Percentiles rank a stretch among this genome's conserved stretches.
Conservation (phyloP, 2,329 filamentous ascomycete genomes). For the Fusarium xylarioides region DNA sequence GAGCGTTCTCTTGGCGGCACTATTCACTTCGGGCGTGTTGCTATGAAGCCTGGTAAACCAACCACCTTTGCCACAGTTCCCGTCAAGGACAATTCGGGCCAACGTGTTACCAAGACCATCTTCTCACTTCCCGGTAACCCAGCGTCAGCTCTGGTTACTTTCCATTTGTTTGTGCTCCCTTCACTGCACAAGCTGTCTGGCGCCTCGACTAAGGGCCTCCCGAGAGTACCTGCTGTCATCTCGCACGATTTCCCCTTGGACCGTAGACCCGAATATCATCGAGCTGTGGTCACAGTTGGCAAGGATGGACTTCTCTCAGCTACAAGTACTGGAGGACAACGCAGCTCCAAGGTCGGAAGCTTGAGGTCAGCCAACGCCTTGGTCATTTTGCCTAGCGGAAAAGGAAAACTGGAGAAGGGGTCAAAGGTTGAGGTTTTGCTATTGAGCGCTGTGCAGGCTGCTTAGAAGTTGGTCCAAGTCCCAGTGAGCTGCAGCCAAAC, state of each 20-base stretch:
- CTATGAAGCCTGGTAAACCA: slow-evolving; percentile 98
- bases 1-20: slow-evolving; percentile 89
- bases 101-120: slow-evolving; percentile 72
- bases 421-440: slow-evolving; percentile 79
- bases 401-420: slow-evolving; percentile 73
- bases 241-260: slow-evolving; percentile 80
- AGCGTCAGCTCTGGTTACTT: slow-evolving; percentile 89
- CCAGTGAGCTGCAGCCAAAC: slow-evolving; percentile 31
- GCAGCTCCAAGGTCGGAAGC: slow-evolving; percentile 90
- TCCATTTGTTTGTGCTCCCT: slow-evolving; percentile 93
- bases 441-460: slow-evolving; percentile 65
- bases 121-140: slow-evolving; percentile 96
- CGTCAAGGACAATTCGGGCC: slow-evolving; percentile 66
- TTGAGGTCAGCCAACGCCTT: slow-evolving; percentile 89
- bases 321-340: slow-evolving; percentile 85
- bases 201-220: slow-evolving; percentile 72
- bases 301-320: slow-evolving; percentile 76
- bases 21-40: slow-evolving; percentile 94
- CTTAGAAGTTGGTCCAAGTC: neutral
- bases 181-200: slow-evolving; percentile 82
- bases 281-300: slow-evolving; percentile 75
- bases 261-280: slow-evolving; percentile 87
- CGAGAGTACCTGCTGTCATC: slow-evolving; percentile 75
- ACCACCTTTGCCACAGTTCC: slow-evolving; percentile 95
- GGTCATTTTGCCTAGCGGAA: slow-evolving; percentile 74